Evolutionary conservation across 2,329 filamentous ascomycete genomes (phyloP), one percentile per base, ranked within the genome.

Genomic region (Fusarium odoratissimum): DNA sequence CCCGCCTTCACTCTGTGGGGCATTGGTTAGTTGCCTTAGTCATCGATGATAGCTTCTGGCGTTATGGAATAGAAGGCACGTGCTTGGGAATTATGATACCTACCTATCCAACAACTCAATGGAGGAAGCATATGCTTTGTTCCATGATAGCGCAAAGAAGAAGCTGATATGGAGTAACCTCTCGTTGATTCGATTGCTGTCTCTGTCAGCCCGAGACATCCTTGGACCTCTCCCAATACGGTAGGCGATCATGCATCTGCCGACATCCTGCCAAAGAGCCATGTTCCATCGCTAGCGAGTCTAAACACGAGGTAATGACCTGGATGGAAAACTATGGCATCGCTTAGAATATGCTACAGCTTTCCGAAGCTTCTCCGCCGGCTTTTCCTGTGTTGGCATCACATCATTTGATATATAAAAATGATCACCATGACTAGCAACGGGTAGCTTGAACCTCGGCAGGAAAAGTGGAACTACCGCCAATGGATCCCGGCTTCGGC

Each of bases 401-500:
- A 69, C 41, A 28, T 49, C 55, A 57, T 57, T 59, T 59, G 56
- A 64, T 60, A 56, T 42, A 31, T 48, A 31, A 41, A 17, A 54
- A 28, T 60, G 54, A 59, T 61, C 48, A 56, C 61, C 51, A 49
- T 48, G 13, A 48, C 48, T 41, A 67, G 48, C 31, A 61, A 42
- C 63, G 30, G 51, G 28, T 45, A 66, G 64, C 46, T 35, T 65
- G 30, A 73, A 74, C 76, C 76, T 77, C 75, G 75, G 75, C 68
- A 73, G 63, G 55, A 59, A 69, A 64, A 63, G 72, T 75, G 75
- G 75, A 68, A 67, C 71, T 41, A 49, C 41, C 46, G 48, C 62
- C 60, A 67, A 42, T 64, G 44, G 48, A 64, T 64, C 72, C 75
- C 67, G 72, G 75, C 75, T 75, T 76, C 74, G 75, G 75, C 65